A percentile compares a stretch with the other conserved stretches of the same genome.
phyloP scores from a whole-genome alignment of 495 filamentous ascomycete species.

The Xylaria intraflava region DNA sequence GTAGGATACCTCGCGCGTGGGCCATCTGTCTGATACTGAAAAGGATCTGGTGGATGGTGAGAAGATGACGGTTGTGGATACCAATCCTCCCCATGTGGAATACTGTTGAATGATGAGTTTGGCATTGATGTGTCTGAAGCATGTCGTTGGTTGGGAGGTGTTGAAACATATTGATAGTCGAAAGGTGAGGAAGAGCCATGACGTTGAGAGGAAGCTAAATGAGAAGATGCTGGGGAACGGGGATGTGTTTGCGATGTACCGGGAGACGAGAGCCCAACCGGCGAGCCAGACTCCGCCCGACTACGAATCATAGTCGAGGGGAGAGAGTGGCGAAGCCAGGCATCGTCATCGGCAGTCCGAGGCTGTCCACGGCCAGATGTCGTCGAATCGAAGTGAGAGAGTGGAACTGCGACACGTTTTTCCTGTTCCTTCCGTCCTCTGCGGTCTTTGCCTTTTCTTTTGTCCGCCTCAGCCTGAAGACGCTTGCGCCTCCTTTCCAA shows the following conservation, averaged over 20 bases:
- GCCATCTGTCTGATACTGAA: slow-evolving; percentile 37
- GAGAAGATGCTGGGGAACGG: slow-evolving; percentile 26
- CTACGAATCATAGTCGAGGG: slow-evolving; percentile 6
- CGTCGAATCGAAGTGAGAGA: slow-evolving; percentile 32
- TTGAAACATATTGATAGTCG: slow-evolving; percentile 35
- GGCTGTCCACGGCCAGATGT: slow-evolving; percentile 7
- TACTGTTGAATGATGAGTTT: slow-evolving; percentile 13
- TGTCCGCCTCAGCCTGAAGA: slow-evolving; percentile 41
- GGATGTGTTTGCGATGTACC: slow-evolving; percentile 24
- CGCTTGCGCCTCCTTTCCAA: slow-evolving; percentile 59
- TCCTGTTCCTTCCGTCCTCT: slow-evolving; percentile 30
- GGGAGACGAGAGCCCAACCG: slow-evolving; percentile 36
- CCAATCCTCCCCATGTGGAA: slow-evolving; percentile 13
- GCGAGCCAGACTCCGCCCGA: slow-evolving; percentile 21
- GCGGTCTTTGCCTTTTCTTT: slow-evolving; percentile 12
- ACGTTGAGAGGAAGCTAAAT: slow-evolving; percentile 12
- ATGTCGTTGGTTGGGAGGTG: slow-evolving; percentile 24
- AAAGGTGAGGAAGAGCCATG: slow-evolving; percentile 35
- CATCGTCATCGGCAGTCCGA: slow-evolving; percentile 10
- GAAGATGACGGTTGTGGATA: slow-evolving; percentile 8
- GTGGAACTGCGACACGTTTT: slow-evolving; percentile 35
- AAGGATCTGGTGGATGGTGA: slow-evolving; percentile 25
- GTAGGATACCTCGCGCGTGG: slow-evolving; percentile 23
- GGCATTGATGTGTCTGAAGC: slow-evolving; percentile 29
- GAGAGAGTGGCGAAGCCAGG: slow-evolving; percentile 12